These are phyloP conservation scores for Leishmania arabica DNA, from an alignment of 208 protist species.

Conservation along the genomic window DNA sequence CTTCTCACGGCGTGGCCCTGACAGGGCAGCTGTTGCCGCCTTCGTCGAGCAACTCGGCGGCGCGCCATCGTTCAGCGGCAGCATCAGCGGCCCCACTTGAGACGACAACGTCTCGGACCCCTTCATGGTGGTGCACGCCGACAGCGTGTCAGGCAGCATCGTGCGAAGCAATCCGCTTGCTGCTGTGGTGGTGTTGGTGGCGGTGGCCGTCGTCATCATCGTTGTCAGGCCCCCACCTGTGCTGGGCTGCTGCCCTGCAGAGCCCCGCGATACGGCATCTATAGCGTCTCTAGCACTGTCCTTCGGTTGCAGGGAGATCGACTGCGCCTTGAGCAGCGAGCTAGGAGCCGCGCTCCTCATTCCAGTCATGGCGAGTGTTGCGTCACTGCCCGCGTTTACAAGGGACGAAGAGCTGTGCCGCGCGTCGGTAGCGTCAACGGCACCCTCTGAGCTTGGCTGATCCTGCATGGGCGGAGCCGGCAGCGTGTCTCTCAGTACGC, in stretches of 20 bases:
- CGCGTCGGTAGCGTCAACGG: not conserved
- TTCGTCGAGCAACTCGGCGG: too few species aligned
- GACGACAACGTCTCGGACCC: not conserved
- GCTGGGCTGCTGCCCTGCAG: not conserved
- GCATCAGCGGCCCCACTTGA: not conserved
- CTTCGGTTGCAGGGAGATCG: not conserved
- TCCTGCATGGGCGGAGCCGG: not conserved
- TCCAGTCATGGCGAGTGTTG: not conserved
- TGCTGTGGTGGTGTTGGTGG: not conserved
- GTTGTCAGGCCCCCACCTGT: not conserved
- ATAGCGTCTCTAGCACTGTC: not conserved
- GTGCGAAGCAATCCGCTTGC: not conserved
- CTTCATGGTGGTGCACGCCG: not conserved
- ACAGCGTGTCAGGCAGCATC: not conserved
- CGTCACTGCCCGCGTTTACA: not conserved
- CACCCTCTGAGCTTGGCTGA: not conserved
- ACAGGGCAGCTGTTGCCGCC: not conserved
- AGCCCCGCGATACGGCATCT: not conserved
- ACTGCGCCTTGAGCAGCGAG: not conserved
- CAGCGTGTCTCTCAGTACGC: not conserved
- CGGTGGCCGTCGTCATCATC: not conserved
- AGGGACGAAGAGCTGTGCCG: not conserved
- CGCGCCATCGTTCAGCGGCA: not conserved
- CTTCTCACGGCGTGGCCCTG: slow-evolving; percentile 1
- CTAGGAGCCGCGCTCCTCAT: not conserved